Conservation (phyloP, 768 basidiomycete genomes). For the Bullera alba region DNA sequence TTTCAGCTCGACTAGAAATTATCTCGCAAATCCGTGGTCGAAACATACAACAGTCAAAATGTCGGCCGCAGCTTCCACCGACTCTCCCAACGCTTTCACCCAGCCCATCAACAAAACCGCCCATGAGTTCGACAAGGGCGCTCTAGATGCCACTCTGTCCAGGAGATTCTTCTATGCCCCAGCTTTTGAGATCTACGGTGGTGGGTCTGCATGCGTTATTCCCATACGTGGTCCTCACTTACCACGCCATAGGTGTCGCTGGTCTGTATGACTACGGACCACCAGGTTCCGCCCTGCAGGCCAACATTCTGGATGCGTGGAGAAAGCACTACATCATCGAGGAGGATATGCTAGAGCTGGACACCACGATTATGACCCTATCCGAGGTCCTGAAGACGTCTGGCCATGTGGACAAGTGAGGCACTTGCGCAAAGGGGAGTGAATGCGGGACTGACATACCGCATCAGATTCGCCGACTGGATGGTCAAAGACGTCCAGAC, state of each 20-base stretch:
- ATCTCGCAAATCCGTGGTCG: conserved; percentile 3
- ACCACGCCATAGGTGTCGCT: conserved; percentile 64
- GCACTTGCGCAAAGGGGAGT: background rate
- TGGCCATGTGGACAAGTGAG: conserved; percentile 80
- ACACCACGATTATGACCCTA: conserved; percentile 96
- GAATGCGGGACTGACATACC: background rate
- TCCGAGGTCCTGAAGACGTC: conserved; percentile 91
- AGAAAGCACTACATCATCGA: conserved; percentile 96
- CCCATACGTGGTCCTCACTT: background rate
- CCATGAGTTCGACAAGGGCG: conserved; percentile 77
- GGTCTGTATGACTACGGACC: conserved; percentile 98
- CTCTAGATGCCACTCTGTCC: conserved; percentile 76
- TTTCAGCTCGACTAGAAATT: background rate
- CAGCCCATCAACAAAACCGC: conserved; percentile 66
- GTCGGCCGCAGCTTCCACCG: conserved; percentile 34
- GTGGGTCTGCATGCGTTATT: conserved; percentile 51
- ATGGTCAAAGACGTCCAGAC: conserved; percentile 94
- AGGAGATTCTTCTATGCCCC: conserved; percentile 96
- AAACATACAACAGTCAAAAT: background rate
- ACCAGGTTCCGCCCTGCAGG: conserved; percentile 87
- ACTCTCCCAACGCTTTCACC: conserved; percentile 26
- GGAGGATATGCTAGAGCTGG: conserved; percentile 96
- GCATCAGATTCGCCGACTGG: conserved; percentile 81
- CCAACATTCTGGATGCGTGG: conserved; percentile 96
- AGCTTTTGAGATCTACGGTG: conserved; percentile 98